Base-by-base conservation (phyloP, 305 asterid genomes). In the Plantago coronopus region DNA sequence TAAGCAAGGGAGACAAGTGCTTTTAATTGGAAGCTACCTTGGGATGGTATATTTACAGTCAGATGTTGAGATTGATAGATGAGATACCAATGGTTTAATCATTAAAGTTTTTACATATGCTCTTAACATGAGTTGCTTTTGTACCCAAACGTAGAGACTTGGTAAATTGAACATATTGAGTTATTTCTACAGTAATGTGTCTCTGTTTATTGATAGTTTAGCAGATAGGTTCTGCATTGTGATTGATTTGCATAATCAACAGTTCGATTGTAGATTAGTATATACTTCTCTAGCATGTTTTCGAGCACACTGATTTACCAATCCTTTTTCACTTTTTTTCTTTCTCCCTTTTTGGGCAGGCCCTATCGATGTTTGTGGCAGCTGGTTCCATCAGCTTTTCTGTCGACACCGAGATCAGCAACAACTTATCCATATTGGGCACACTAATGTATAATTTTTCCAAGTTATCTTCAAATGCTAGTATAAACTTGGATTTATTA, bases 1-100 rank as follows among this genome's bases (percentile, higher is more conserved):
- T 75, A 89, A 67, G 74, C 88, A 76, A 68, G 94, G 95, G 70
- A 84, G 97, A 61, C 77, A 77, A 69, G 77, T 70, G 53, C 94
- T 89, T 75, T 85, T 89, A 13, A 68, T 84, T 62, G 88, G 85
- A 76, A 89, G 97, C 76, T 89, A 89, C 70, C 49, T 79, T 61
- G 97, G 97, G 77, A 89, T 89, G 97, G 97, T 86, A 38, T 58
- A 11, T 37, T 47, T 47, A 11, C 25, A 3, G 13, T 42, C 44
- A 7, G 44, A 49, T n/a, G 16, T 51, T 46, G 69, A 48, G 48
- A 55, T 46, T 44, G 38, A 50, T 57, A 7, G 44, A 62, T 31
- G 53, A 42, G 44, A 43, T 62, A 22, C 55, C 47, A 6, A 25
- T 57, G 23, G 40, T 63, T 23, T 48, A 37, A 48, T 21, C 55